Evolutionary conservation across 2,329 filamentous ascomycete genomes (phyloP).

Genomic region (Aspergillus sp.): DNA sequence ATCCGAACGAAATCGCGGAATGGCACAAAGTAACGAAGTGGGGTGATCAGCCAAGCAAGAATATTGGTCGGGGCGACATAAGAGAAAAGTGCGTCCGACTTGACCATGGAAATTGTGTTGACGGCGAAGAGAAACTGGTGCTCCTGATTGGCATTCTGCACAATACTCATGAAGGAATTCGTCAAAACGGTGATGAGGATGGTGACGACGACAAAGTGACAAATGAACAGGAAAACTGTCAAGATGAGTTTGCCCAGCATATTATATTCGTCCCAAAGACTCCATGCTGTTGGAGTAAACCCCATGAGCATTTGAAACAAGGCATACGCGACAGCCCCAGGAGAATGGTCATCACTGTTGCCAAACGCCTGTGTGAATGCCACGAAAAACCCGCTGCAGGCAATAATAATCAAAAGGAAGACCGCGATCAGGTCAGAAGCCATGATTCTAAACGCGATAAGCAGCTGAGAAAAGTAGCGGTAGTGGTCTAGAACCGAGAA

Average conservation of each 20-base stretch:
- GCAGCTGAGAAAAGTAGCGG: slow-evolving; percentile 89
- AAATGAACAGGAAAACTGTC: slow-evolving; percentile 84
- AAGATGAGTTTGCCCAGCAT: slow-evolving; percentile 73
- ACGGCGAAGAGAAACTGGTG: slow-evolving; percentile 92
- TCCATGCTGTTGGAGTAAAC: slow-evolving; percentile 93
- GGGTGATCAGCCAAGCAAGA: slow-evolving; percentile 84
- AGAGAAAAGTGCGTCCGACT: slow-evolving; percentile 94
- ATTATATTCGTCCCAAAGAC: slow-evolving; percentile 81
- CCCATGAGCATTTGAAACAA: slow-evolving; percentile 95
- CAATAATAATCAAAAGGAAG: slow-evolving; percentile 78
- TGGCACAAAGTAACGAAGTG: slow-evolving; percentile 76
- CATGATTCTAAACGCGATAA: slow-evolving; percentile 95
- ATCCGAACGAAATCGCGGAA: slow-evolving; percentile 79
- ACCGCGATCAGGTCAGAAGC: slow-evolving; percentile 84
- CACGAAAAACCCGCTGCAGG: slow-evolving; percentile 92
- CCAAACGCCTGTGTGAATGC: slow-evolving; percentile 84
- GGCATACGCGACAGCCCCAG: slow-evolving; percentile 77
- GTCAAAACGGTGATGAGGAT: slow-evolving; percentile 95
- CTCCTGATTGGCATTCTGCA: slow-evolving; percentile 89
- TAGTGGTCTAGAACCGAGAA: slow-evolving; percentile 95
- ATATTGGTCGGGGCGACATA: slow-evolving; percentile 92
- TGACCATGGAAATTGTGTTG: slow-evolving; percentile 97
- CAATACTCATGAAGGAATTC: slow-evolving; percentile 94
- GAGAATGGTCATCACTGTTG: slow-evolving; percentile 61
- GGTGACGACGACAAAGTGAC: slow-evolving; percentile 91